Conservation (phyloP, 129 eudicot genomes). For the Escallonia rubra region DNA sequence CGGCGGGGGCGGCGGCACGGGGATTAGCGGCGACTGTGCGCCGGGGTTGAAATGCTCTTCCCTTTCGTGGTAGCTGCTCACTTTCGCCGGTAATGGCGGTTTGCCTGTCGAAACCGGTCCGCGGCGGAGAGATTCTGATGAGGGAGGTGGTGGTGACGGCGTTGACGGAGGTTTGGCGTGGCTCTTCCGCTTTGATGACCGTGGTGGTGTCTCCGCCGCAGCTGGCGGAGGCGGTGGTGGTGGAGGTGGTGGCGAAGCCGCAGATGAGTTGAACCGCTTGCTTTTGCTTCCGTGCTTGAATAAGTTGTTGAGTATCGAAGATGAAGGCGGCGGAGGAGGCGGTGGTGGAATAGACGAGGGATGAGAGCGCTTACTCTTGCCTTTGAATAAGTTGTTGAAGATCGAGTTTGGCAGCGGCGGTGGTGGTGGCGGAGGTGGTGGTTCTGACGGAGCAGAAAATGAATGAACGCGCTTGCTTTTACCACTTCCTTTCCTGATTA, state of each 20-base stretch:
- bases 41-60: constrained; percentile 36
- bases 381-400: constrained; percentile 63
- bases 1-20: constrained; percentile 61
- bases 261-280: constrained; percentile 23
- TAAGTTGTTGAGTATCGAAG: constrained; percentile 43
- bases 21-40: constrained; percentile 50
- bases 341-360: constrained; percentile 31
- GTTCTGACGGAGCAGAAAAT: constrained; percentile 24
- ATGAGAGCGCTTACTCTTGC: constrained; percentile 41
- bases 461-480: constrained; percentile 62
- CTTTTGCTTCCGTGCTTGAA: constrained; percentile 44
- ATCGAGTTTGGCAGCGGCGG: constrained; percentile 56
- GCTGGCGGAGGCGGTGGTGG: constrained; percentile 31
- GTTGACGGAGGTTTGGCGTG: background rate
- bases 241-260: constrained; percentile 26
- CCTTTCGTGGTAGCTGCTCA: constrained; percentile 29
- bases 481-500: constrained; percentile 41
- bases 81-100: constrained; percentile 66
- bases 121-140: constrained; percentile 2
- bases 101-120: constrained; percentile 25
- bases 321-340: constrained; percentile 42
- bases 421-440: constrained; percentile 42
- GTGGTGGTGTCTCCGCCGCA: background rate
- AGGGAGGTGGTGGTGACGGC: too few species aligned
- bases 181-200: background rate